Base-by-base conservation (phyloP, 768 basidiomycete genomes). In the Leucosporidium scottii region DNA sequence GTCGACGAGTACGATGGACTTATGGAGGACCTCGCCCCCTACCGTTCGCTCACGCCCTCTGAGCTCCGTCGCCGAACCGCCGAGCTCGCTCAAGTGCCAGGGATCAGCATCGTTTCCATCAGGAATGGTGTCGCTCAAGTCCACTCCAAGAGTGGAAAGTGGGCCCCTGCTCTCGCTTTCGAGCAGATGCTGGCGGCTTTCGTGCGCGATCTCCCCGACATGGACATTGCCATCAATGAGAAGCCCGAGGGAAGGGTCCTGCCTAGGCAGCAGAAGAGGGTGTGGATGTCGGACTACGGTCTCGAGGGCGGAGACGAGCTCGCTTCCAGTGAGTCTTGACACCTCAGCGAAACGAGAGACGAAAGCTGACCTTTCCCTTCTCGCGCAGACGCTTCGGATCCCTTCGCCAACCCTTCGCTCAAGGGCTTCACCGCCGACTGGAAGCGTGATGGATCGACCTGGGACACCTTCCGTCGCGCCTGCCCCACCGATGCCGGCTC, bases 381-480 rank as follows among this genome's bases (percentile, higher is more conserved):
- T 15, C 15, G 6, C 27, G 8, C 62, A 74, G 75, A 74, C 69
- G 57, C 62, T 55, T 66, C 70, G 50, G 75, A 76, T 48, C 68
- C 75, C 39, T 65, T 74, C 48, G 44, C 63, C 28, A 47, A 47
- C 9, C 73, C 74, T 21, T 34, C 61, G 17, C 51, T 71, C 17
- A 83, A 83, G 6, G 75, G 78, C 23, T 92, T 93, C 75, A 81
- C 83, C 49, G 84, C 91, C 13, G 92, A 93, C 78, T 99, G 96
- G 96, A 80, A 80, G 36, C 85, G 86, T 17, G 81, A 86, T 55
- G 91, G 93, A 4, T 87, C 81, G 59, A 89, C 96, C 57, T 98
- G 96, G 96, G 92, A 97, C 66, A 86, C 91, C 0, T 96, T 87
- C 82, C 85, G 94, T 20, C 85, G 91, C n/a, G 91, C 93, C 0